phyloP scores from a whole-genome alignment of 306 rosid genomes.

The Citrullus amarus region DNA sequence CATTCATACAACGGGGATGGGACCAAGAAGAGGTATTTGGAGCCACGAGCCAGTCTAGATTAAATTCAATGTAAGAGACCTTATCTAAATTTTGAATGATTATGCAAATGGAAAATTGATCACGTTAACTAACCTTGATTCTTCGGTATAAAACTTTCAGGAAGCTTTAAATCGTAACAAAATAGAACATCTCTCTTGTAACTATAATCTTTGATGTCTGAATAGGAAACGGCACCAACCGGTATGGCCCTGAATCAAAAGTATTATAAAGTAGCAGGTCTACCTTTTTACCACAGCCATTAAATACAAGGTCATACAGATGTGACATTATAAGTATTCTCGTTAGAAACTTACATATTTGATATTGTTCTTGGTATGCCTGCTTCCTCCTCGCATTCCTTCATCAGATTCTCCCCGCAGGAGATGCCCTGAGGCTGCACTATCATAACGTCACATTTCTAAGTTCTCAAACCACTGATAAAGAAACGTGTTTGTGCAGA shows the following conservation, averaged over 20 bases:
- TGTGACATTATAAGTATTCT: not conserved
- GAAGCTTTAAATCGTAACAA: slow-evolving; percentile 84
- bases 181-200: slow-evolving; percentile 67
- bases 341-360: slow-evolving; percentile 26
- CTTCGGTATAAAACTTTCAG: slow-evolving; percentile 53
- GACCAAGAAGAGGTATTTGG: not conserved
- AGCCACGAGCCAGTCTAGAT: not conserved
- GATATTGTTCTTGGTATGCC: slow-evolving; percentile 78
- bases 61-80: not conserved
- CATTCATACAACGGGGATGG: not conserved
- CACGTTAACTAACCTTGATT: slow-evolving; percentile 44
- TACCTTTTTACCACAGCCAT: not conserved
- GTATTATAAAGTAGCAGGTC: slow-evolving; percentile 6
- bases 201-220: slow-evolving; percentile 65
- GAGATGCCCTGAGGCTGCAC: slow-evolving; percentile 71
- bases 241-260: slow-evolving; percentile 50
- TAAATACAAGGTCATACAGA: not conserved
- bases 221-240: slow-evolving; percentile 67
- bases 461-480: not conserved
- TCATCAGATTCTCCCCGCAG: slow-evolving; percentile 64
- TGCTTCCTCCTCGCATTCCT: slow-evolving; percentile 96
- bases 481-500: not conserved
- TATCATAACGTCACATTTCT: not conserved
- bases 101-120: not conserved
- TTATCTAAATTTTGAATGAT: not conserved